Evolutionary conservation across 345 rosid species (phyloP).

Genomic region (Excoecaria agallocha): DNA sequence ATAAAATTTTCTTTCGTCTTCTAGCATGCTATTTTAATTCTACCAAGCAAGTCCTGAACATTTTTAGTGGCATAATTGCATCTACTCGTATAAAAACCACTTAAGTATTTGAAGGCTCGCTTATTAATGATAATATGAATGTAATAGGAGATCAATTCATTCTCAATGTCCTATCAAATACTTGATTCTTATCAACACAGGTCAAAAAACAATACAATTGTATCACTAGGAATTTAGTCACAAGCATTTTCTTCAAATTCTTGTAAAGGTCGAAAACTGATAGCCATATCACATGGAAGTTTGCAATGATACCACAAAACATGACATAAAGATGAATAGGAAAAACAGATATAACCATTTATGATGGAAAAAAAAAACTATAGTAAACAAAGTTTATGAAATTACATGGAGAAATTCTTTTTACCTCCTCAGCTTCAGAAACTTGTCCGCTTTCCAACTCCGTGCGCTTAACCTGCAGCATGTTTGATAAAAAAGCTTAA

Average conservation of each 20-base stretch:
- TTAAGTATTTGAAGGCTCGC: background rate
- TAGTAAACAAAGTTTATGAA: background rate
- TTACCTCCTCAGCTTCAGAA: slow-evolving; percentile 54
- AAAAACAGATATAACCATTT: background rate
- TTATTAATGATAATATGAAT: background rate
- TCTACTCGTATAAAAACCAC: background rate
- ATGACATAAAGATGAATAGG: background rate
- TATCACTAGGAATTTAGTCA: no score
- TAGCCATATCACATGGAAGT: no score
- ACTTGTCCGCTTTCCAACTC: slow-evolving; percentile 44
- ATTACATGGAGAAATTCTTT: background rate
- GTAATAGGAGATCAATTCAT: background rate
- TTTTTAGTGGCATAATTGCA: background rate
- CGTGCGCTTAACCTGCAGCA: slow-evolving; percentile 48
- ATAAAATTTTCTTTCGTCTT: background rate
- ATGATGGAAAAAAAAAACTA: no score
- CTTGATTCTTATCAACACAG: no score
- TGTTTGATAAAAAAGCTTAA: slow-evolving; percentile 3
- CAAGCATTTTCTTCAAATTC: no score
- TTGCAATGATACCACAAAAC: background rate
- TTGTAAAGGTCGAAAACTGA: no score
- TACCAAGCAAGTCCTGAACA: background rate
- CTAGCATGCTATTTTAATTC: background rate
- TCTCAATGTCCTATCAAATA: background rate
- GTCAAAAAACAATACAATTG: no score